phyloP scores from a whole-genome alignment of 2,329 filamentous ascomycete species.

The Chaetothyriales sp. region DNA sequence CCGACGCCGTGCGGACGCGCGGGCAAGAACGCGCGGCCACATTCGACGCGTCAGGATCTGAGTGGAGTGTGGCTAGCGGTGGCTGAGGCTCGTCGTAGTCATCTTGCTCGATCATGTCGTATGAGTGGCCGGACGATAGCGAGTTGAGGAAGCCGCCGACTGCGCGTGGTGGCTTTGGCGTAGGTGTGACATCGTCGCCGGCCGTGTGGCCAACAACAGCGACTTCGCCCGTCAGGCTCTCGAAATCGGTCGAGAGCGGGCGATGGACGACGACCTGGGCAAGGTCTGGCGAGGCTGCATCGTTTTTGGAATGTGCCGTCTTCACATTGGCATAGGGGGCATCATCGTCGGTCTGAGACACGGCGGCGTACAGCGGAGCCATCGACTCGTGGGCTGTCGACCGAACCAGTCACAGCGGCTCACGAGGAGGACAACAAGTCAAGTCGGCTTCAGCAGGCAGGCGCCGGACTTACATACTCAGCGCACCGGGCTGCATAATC shows the following conservation, averaged over 20 bases:
- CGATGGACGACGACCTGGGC: neutral
- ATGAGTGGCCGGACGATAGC: slow-evolving; percentile 23
- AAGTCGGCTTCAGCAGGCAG: neutral
- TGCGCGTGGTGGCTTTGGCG: slow-evolving; percentile 1
- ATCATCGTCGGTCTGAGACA: neutral
- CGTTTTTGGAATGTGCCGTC: neutral
- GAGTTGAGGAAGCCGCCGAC: slow-evolving; percentile 27
- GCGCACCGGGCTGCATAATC: neutral
- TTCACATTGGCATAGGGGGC: neutral
- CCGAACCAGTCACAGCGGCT: neutral
- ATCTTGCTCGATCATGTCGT: slow-evolving; percentile 35
- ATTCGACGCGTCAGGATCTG: slow-evolving; percentile 5
- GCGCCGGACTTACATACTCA: neutral
- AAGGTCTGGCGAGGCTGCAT: neutral
- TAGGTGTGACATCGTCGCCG: neutral
- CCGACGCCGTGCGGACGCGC: slow-evolving; percentile 24
- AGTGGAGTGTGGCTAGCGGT: slow-evolving; percentile 8
- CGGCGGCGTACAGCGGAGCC: neutral
- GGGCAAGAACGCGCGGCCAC: slow-evolving; percentile 4
- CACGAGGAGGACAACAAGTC: neutral
- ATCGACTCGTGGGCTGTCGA: neutral
- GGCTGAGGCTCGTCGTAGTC: slow-evolving; percentile 27
- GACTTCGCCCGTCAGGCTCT: neutral
- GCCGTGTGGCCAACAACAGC: neutral
- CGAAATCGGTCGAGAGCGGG: neutral